Conservation (phyloP, 805 yeast genomes). For the Lachancea cidri region DNA sequence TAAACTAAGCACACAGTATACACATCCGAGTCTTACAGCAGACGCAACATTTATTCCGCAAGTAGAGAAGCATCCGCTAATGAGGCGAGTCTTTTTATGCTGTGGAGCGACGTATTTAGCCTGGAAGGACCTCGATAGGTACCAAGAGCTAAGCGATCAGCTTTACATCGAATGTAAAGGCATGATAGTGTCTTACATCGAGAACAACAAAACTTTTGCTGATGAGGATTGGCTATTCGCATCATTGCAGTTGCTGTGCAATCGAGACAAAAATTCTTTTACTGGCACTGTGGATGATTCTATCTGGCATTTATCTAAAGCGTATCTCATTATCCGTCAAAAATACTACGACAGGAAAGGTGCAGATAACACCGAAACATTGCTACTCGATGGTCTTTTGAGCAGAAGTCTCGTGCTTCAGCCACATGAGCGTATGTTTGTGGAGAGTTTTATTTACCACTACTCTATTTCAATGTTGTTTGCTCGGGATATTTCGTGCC, state of each 20-base stretch:
- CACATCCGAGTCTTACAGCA: constrained; percentile 12
- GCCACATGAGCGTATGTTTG: constrained; percentile 13
- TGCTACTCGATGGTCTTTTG: constrained; percentile 6
- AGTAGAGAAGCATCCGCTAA: constrained; percentile 15
- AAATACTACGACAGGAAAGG: constrained; percentile 9
- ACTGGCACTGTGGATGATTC: constrained; percentile 12
- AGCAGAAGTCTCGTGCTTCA: constrained; percentile 7
- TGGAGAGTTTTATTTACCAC: constrained; percentile 18
- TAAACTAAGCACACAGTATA: constrained; percentile 11
- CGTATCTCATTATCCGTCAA: constrained; percentile 10
- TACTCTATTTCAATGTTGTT: constrained; percentile 16
- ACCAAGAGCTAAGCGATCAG: constrained; percentile 13
- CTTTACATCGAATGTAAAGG: constrained; percentile 14
- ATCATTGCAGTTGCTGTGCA: constrained; percentile 14
- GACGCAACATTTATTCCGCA: constrained; percentile 15
- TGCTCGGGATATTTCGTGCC: constrained; percentile 7
- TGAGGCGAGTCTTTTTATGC: constrained; percentile 14
- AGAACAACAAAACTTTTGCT: constrained; percentile 9
- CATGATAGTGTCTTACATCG: constrained; percentile 10
- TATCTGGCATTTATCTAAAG: constrained; percentile 11
- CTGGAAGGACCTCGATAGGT: constrained; percentile 15
- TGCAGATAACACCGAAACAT: constrained; percentile 1
- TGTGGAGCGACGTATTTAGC: constrained; percentile 20
- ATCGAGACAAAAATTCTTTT: constrained; percentile 15
- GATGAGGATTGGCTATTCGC: constrained; percentile 20